A percentile compares a stretch with the other conserved stretches of the same genome.
Conservation (phyloP, 805 yeast species). For the Huiozyma sinensis region DNA sequence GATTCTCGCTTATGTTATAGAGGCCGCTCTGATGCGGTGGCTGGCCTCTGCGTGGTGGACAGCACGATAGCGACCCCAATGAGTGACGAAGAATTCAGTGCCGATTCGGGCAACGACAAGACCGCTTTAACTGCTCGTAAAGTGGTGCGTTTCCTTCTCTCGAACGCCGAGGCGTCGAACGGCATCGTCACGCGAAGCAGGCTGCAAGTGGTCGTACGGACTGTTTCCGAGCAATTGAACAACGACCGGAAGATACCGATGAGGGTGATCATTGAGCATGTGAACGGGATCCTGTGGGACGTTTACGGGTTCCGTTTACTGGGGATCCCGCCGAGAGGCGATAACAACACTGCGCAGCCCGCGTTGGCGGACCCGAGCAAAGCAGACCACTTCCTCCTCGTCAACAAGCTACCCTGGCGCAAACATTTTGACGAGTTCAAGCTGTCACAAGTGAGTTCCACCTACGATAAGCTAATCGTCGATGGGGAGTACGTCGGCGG, state of each 20-base stretch:
- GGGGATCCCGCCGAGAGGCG: constrained; percentile 12
- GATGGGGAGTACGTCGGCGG: constrained; percentile 16
- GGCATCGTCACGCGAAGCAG: constrained; percentile 14
- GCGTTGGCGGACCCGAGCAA: constrained; percentile 1
- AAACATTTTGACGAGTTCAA: constrained; percentile 10
- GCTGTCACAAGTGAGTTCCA: constrained; percentile 6
- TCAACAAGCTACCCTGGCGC: constrained; percentile 11
- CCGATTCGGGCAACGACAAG: constrained; percentile 3
- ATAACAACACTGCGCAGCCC: not conserved
- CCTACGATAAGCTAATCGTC: constrained; percentile 9
- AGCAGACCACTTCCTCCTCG: constrained; percentile 18
- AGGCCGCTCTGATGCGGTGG: too few species aligned
- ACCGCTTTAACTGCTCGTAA: constrained; percentile 10
- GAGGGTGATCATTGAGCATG: constrained; percentile 5
- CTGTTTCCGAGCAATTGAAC: constrained; percentile 13
- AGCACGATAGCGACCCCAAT: not conserved
- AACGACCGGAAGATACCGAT: constrained; percentile 7
- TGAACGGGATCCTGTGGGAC: constrained; percentile 16
- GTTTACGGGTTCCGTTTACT: constrained; percentile 20
- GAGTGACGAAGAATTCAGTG: not conserved
- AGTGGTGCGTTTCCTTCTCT: constrained; percentile 17
- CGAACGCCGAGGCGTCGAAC: constrained; percentile 17
- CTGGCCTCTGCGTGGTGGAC: not conserved
- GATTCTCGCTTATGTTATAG: too few species aligned
- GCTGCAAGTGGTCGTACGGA: constrained; percentile 14